Base-by-base conservation (phyloP, 768 basidiomycete species). In the Termitomyces sp. region DNA sequence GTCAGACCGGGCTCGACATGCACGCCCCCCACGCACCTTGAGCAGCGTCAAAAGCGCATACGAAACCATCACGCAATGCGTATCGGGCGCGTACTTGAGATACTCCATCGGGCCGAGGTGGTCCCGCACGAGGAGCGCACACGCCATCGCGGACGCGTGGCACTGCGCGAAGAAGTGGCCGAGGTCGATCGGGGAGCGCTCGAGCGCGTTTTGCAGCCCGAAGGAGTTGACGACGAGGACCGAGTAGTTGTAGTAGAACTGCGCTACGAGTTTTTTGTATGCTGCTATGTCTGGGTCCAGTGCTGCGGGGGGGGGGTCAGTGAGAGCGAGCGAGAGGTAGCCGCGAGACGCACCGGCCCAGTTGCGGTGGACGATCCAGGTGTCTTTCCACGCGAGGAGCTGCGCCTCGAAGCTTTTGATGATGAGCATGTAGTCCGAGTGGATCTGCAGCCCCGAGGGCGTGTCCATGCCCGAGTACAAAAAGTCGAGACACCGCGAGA, bases 181-280 rank as follows among this genome's bases (percentile, higher is more conserved):
- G 43, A 91, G 86, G 66, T 94, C 85, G 44, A 89, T 71, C 0
- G 81, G 72, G 3, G 82, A 79, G 20, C 83, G 80, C 71, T 96
- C 95, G 56, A 98, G 74, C n/a, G 96, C 93, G 66, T 96, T 91
- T 70, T 99, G 95, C 44, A 99, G 79, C 11, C 96, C 96, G 64
- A 99, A 99, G 1, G 95, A 96, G 68, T 97, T 94, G 57, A 98
- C 75, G 38, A 97, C 91, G 52, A 99, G 82, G 73, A 84, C 83
- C 26, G 87, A 84, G 65, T 96, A 96, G 68, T 92, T 82, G 73
- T 82, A 89, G 69, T 92, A 93, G 67, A 94, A 95, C 62, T 82
- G 75, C 28, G 81, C 78, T 43, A 83, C 82, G 51, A 79, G 70
- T 44, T 68, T 67, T 56, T 78, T 77, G 73, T 86, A 86, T 55